Percentiles rank a stretch among this genome's conserved stretches.
Evolutionary conservation across 495 filamentous ascomycete genomes (phyloP).

Genomic region (Hypomontagnella monticulosa): DNA sequence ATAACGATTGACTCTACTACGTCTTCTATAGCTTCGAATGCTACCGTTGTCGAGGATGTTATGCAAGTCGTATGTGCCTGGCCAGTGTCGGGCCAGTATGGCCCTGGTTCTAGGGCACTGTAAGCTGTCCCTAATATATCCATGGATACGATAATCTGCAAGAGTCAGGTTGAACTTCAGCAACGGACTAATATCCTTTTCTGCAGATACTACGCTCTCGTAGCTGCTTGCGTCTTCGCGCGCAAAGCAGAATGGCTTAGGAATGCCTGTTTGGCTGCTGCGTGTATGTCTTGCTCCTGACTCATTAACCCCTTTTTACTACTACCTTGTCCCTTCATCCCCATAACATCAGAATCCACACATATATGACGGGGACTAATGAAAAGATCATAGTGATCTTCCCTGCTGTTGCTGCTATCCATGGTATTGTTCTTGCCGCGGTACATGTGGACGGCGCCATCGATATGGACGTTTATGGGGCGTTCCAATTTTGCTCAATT

Average conservation of each 20-base stretch:
- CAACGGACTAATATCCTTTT: not conserved
- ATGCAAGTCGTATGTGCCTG: conserved; percentile 67
- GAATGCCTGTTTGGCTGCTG: conserved; percentile 68
- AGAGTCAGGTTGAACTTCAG: not conserved
- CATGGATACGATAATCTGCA: not conserved
- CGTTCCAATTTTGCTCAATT: conserved; percentile 70
- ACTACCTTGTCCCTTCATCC: not conserved
- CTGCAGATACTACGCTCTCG: conserved; percentile 66
- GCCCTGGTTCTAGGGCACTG: conserved; percentile 63
- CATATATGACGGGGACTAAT: conserved; percentile 13
- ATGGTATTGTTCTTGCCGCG: conserved; percentile 65
- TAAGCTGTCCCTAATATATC: conserved; percentile 45
- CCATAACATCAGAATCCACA: not conserved
- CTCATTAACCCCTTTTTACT: not conserved
- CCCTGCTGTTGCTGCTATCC: conserved; percentile 68
- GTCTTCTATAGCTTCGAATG: conserved; percentile 29
- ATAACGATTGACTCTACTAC: conserved; percentile 21
- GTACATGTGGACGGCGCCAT: conserved; percentile 64
- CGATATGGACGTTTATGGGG: conserved; percentile 72
- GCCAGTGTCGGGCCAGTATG: conserved; percentile 70
- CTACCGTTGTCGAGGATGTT: conserved; percentile 37
- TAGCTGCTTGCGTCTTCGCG: conserved; percentile 66
- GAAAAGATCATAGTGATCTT: conserved; percentile 53
- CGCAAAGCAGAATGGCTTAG: conserved; percentile 66
- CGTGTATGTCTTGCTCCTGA: conserved; percentile 35